phyloP scores from a whole-genome alignment of 75 land plant genomes.

The Selaginella tamariscina region DNA sequence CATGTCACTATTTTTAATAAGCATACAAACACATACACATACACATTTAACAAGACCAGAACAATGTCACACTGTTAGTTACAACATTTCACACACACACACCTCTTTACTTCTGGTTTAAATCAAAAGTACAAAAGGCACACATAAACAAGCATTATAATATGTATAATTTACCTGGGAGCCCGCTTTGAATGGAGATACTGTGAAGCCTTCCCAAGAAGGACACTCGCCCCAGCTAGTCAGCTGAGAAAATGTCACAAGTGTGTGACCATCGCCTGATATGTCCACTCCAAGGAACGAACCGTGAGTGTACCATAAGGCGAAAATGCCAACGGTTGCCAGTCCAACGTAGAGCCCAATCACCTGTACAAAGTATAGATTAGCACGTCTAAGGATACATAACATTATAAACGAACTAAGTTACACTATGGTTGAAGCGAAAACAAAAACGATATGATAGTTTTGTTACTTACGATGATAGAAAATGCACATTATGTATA shows the following conservation, averaged over 20 bases:
- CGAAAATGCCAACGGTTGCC: conserved; percentile 85
- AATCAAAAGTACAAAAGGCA: too few species aligned
- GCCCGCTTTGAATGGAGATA: conserved; percentile 63
- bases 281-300: conserved; percentile 66
- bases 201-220: conserved; percentile 55
- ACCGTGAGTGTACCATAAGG: conserved; percentile 67
- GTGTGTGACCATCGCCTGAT: conserved; percentile 68
- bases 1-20: too few species aligned
- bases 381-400: not conserved
- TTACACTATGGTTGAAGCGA: too few species aligned
- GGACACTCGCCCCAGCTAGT: conserved; percentile 70
- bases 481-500: too few species aligned
- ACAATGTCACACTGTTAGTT: too few species aligned
- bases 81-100: too few species aligned
- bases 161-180: too few species aligned
- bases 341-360: conserved; percentile 87
- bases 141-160: too few species aligned
- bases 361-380: conserved; percentile 38
- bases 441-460: not conserved
- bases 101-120: too few species aligned
- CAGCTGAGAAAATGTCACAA: conserved; percentile 56
- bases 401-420: too few species aligned
- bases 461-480: not conserved
- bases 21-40: too few species aligned
- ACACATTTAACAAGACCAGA: too few species aligned